These are phyloP conservation scores for Lenwebbia sp. DNA, from an alignment of 345 rosid genomes.

Conservation along the genomic window DNA sequence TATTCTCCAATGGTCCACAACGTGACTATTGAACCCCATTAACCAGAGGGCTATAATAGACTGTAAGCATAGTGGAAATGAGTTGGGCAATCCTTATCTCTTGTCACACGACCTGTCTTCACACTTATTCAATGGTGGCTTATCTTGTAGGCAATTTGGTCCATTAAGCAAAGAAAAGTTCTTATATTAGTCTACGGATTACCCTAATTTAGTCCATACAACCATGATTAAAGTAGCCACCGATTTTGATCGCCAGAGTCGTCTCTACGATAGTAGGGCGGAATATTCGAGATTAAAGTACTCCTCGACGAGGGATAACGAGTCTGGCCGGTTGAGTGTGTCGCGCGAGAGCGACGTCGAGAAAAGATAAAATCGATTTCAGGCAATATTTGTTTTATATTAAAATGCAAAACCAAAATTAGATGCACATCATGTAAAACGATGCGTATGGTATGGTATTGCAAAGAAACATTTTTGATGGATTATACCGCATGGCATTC, in stretches of 20 bases:
- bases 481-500: background rate
- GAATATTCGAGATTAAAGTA: background rate
- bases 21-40: background rate
- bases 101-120: background rate
- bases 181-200: background rate
- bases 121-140: background rate
- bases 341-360: background rate
- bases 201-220: background rate
- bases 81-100: background rate
- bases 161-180: background rate
- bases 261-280: accelerated
- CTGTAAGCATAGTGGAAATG: background rate
- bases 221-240: background rate
- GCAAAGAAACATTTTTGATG: background rate
- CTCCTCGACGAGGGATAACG: accelerated
- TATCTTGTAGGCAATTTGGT: background rate
- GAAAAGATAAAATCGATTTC: background rate
- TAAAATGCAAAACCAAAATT: background rate
- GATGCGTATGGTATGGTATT: background rate
- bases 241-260: background rate
- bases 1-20: background rate
- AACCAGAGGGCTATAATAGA: background rate
- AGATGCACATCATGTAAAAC: background rate
- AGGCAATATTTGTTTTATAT: background rate
- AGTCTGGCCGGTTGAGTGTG: accelerated